Percentiles rank a stretch among this genome's conserved stretches.
These are phyloP conservation scores for Excoecaria cochinchinensis DNA, from an alignment of 345 rosid species.

Conservation along the genomic window DNA sequence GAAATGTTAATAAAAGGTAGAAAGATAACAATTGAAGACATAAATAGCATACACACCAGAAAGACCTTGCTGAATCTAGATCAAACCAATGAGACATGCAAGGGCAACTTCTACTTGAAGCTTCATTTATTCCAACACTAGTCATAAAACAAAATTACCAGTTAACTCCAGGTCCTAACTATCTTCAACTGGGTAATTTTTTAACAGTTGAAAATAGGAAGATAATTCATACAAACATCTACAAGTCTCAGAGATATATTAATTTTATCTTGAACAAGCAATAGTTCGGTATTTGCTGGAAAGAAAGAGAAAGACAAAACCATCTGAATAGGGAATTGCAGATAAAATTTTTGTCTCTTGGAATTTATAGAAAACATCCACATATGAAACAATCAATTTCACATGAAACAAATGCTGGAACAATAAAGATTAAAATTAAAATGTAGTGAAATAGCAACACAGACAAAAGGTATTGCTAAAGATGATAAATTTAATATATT, in stretches of 20 bases:
- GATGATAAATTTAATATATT: not conserved
- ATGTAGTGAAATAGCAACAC: not conserved
- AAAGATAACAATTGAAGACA: not conserved
- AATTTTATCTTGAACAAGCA: not conserved
- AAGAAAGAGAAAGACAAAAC: not conserved
- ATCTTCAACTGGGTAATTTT: conserved; percentile 2
- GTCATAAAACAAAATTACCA: conserved; percentile 21
- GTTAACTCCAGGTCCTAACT: conserved; percentile 17
- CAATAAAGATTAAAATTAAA: not conserved
- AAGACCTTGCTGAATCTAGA: conserved; percentile 54
- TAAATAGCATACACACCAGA: conserved; percentile 55
- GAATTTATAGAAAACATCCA: no score
- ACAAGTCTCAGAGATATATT: not conserved
- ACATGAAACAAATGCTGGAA: not conserved
- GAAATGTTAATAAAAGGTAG: not conserved
- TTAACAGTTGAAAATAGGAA: conserved; percentile 2
- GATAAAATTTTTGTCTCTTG: not conserved
- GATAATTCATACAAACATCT: not conserved
- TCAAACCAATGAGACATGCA: conserved; percentile 41
- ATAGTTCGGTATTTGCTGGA: not conserved
- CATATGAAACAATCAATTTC: not conserved
- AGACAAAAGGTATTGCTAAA: not conserved
- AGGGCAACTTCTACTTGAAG: conserved; percentile 42
- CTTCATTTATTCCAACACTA: conserved; percentile 53
- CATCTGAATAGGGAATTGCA: not conserved